Evolutionary conservation across 164 flowering plant species (phyloP).

Genomic region (Nymphaea thermarum): DNA sequence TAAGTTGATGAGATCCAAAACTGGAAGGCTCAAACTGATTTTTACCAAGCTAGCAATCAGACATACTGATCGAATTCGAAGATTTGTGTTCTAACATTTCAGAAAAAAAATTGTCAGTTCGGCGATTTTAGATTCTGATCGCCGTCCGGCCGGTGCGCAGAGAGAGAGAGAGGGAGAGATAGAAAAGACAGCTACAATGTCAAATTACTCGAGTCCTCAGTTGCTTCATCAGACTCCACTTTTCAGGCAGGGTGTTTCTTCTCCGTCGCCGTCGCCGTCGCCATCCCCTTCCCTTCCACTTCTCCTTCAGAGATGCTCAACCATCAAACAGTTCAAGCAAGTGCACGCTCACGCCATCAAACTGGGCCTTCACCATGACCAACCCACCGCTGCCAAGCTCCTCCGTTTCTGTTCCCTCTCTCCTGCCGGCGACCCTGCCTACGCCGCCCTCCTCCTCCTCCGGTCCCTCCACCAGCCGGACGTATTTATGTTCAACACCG

Average conservation of each 20-base stretch:
- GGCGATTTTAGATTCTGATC: no score
- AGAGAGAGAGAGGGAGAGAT: no score
- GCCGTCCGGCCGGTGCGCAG: no score
- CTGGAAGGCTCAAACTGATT: no score
- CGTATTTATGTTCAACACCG: constrained; percentile 47
- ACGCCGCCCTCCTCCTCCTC: constrained; percentile 41
- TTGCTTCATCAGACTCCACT: constrained; percentile 14
- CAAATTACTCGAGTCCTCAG: background rate
- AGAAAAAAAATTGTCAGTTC: no score
- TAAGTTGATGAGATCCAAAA: no score
- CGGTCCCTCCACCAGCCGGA: constrained; percentile 45
- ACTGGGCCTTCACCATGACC: constrained; percentile 67
- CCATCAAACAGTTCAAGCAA: constrained; percentile 39
- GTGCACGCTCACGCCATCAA: constrained; percentile 63
- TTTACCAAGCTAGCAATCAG: no score
- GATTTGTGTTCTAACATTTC: no score
- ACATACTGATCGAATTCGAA: no score
- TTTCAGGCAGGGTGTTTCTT: constrained; percentile 34
- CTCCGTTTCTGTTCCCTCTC: constrained; percentile 55
- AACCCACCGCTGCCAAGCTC: constrained; percentile 54
- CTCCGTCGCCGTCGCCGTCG: background rate
- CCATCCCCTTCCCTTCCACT: constrained; percentile 40
- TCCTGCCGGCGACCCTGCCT: constrained; percentile 38
- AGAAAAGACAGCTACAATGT: no score
- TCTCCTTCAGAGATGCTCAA: constrained; percentile 52